Conservation (phyloP, 208 protist species). For the Acanthamoeba castellanii region DNA sequence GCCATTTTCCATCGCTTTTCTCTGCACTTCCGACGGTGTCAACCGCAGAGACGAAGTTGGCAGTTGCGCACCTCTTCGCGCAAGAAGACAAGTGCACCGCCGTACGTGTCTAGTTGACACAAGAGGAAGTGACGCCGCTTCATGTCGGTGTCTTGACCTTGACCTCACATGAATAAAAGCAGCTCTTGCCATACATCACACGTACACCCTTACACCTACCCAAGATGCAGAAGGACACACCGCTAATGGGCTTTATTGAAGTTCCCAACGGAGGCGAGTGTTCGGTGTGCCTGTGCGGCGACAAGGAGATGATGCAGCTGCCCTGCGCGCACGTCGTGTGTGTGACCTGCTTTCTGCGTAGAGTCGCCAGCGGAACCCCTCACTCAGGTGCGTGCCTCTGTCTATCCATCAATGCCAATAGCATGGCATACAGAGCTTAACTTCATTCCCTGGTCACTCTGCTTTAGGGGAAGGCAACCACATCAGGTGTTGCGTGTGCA, state of each 20-base stretch:
- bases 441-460: not conserved
- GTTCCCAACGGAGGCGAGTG: not conserved
- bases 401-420: too few relatives aligned
- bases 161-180: too few relatives aligned
- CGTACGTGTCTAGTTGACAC: too few relatives aligned
- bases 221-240: too few relatives aligned
- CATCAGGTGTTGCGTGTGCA: not conserved
- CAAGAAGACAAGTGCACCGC: too few relatives aligned
- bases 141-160: too few relatives aligned
- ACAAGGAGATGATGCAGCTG: not conserved
- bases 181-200: too few relatives aligned
- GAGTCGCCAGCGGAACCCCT: too few relatives aligned
- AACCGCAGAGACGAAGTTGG: not conserved
- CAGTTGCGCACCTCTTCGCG: not conserved
- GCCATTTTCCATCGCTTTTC: not conserved
- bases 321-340: not conserved
- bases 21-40: not conserved
- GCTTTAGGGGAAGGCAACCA: not conserved
- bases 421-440: too few relatives aligned
- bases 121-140: too few relatives aligned
- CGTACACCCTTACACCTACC: too few relatives aligned
- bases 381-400: too few relatives aligned
- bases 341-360: not conserved
- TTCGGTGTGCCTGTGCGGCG: not conserved
- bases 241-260: not conserved